phyloP scores from a whole-genome alignment of 306 rosid genomes.

The Vigna hirtella region DNA sequence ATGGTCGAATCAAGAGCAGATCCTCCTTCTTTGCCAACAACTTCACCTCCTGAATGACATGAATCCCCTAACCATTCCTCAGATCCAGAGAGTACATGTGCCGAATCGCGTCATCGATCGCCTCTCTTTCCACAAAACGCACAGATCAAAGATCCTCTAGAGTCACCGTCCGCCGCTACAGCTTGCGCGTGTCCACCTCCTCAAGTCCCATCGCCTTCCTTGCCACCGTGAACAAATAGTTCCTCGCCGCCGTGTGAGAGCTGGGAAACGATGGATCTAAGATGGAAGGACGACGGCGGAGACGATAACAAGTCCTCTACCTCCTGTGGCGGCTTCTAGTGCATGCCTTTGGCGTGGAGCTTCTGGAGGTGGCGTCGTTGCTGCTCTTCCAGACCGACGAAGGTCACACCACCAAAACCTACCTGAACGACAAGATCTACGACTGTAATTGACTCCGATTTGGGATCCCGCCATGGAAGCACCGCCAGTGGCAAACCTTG shows the following conservation, averaged over 20 bases:
- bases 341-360: slow-evolving; percentile 82
- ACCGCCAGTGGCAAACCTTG: too few relatives aligned
- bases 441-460: too few relatives aligned
- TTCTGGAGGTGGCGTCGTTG: slow-evolving; percentile 78
- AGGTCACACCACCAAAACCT: slow-evolving; percentile 31
- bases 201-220: slow-evolving; percentile 48
- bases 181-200: slow-evolving; percentile 62
- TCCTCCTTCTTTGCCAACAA: slow-evolving; percentile 87
- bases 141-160: slow-evolving; percentile 78
- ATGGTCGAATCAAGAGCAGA: slow-evolving; percentile 72
- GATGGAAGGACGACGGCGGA: slow-evolving; percentile 16
- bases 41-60: slow-evolving; percentile 94
- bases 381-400: slow-evolving; percentile 78
- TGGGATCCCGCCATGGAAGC: too few relatives aligned
- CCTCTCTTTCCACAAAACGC: slow-evolving; percentile 56
- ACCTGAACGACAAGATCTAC: neutral
- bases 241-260: slow-evolving; percentile 86
- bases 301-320: slow-evolving; percentile 52
- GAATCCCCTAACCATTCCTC: slow-evolving; percentile 89
- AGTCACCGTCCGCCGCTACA: slow-evolving; percentile 78
- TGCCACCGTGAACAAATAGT: slow-evolving; percentile 89
- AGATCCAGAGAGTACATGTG: slow-evolving; percentile 95
- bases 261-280: slow-evolving; percentile 78
- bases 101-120: slow-evolving; percentile 67
- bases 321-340: slow-evolving; percentile 76